Conservation (phyloP, 164 flowering plant genomes). For the Vitis vinifera region DNA sequence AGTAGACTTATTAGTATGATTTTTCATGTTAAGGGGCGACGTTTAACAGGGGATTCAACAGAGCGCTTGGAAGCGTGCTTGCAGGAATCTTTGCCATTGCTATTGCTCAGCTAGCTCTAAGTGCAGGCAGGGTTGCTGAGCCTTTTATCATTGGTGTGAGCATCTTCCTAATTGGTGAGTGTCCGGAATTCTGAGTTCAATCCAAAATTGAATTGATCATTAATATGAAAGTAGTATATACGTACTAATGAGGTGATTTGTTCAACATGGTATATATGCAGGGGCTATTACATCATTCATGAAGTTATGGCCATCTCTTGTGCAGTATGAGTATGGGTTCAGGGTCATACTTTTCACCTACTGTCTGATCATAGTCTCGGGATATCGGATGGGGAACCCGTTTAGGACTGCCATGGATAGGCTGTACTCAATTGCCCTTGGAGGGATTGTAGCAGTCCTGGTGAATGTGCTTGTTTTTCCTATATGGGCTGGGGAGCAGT, state of each 20-base stretch:
- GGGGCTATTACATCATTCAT: constrained; percentile 73
- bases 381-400: constrained; percentile 78
- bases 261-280: constrained; percentile 20
- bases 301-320: constrained; percentile 79
- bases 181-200: neutral
- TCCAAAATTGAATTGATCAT: neutral
- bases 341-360: constrained; percentile 77
- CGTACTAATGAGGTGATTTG: neutral
- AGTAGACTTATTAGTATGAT: no score
- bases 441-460: constrained; percentile 73
- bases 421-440: constrained; percentile 73
- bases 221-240: neutral
- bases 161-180: constrained; percentile 66
- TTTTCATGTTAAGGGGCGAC: constrained; percentile 55
- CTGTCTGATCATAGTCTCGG: constrained; percentile 73
- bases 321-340: constrained; percentile 77
- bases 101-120: constrained; percentile 55
- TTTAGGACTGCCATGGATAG: constrained; percentile 64
- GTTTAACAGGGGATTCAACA: constrained; percentile 76
- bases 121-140: constrained; percentile 45
- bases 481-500: constrained; percentile 85
- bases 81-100: constrained; percentile 72
- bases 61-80: constrained; percentile 83
- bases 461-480: constrained; percentile 73
- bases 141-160: constrained; percentile 71